A percentile compares a stretch with the other conserved stretches of the same genome.
Conservation (phyloP, 2,329 filamentous ascomycete species). For the Fusarium marasasianum region DNA sequence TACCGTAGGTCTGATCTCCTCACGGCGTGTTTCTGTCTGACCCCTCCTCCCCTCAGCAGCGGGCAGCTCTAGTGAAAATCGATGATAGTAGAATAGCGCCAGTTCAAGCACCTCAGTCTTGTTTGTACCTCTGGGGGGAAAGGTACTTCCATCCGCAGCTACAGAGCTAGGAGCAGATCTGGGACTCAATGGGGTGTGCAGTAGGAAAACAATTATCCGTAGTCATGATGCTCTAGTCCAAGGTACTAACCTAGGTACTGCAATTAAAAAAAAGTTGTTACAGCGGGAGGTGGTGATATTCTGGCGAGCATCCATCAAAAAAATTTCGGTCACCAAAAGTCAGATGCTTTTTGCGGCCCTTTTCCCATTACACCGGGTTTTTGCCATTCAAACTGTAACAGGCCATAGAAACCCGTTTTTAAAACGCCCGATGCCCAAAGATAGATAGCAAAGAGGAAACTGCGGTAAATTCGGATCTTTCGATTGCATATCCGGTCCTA, state of each 20-base stretch:
- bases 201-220: not conserved
- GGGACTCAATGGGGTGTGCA: slow-evolving; percentile 6
- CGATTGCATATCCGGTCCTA: slow-evolving; percentile 23
- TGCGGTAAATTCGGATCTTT: slow-evolving; percentile 29
- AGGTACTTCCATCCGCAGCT: slow-evolving; percentile 41
- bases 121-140: slow-evolving; percentile 35
- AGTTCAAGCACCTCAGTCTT: slow-evolving; percentile 16
- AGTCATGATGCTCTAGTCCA: slow-evolving; percentile 5
- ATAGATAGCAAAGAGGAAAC: slow-evolving; percentile 11
- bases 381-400: slow-evolving; percentile 21
- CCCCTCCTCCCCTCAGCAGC: slow-evolving; percentile 39
- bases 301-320: slow-evolving; percentile 2
- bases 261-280: not conserved
- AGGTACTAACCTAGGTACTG: not conserved
- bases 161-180: slow-evolving; percentile 6
- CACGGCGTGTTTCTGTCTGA: slow-evolving; percentile 11
- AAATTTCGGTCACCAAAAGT: slow-evolving; percentile 6
- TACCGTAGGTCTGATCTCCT: slow-evolving; percentile 21
- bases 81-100: slow-evolving; percentile 26
- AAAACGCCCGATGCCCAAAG: slow-evolving; percentile 15
- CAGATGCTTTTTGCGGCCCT: slow-evolving; percentile 38
- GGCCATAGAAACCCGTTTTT: slow-evolving; percentile 27
- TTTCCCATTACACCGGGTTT: slow-evolving; percentile 35
- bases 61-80: slow-evolving; percentile 4
- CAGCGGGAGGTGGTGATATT: slow-evolving; percentile 12